A percentile compares a stretch with the other conserved stretches of the same genome.
These are phyloP conservation scores for Plasmodium coatneyi DNA, from an alignment of 169 alveolate species.

Conservation along the genomic window DNA sequence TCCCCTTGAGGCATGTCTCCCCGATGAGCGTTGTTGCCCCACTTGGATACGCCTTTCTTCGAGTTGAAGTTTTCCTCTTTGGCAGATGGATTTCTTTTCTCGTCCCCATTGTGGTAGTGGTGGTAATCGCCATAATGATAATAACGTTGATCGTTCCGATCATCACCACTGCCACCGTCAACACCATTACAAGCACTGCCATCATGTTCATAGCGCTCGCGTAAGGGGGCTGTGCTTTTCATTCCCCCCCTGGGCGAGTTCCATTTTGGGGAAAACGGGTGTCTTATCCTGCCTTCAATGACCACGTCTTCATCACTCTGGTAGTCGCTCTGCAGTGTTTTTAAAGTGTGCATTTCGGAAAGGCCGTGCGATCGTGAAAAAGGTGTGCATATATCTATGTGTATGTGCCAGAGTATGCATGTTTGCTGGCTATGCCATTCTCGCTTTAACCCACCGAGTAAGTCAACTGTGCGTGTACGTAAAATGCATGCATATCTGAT, in stretches of 20 bases:
- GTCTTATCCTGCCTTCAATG: neutral
- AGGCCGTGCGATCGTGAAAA: neutral
- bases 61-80: neutral
- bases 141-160: neutral
- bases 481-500: neutral
- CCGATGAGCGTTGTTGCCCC: neutral
- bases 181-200: neutral
- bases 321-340: neutral
- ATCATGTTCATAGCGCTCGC: neutral
- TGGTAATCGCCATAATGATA: neutral
- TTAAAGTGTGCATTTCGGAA: neutral
- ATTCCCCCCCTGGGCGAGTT: neutral
- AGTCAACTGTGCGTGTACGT: neutral
- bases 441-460: neutral
- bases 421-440: neutral
- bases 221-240: neutral
- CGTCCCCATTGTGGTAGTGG: neutral
- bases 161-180: neutral
- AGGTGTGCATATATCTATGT: neutral
- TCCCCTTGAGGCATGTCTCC: neutral
- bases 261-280: neutral
- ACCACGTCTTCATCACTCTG: neutral
- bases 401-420: neutral
- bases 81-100: neutral
- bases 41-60: neutral